Base-by-base conservation (phyloP, 2,329 filamentous ascomycete species). In the Alternaria burnsii region DNA sequence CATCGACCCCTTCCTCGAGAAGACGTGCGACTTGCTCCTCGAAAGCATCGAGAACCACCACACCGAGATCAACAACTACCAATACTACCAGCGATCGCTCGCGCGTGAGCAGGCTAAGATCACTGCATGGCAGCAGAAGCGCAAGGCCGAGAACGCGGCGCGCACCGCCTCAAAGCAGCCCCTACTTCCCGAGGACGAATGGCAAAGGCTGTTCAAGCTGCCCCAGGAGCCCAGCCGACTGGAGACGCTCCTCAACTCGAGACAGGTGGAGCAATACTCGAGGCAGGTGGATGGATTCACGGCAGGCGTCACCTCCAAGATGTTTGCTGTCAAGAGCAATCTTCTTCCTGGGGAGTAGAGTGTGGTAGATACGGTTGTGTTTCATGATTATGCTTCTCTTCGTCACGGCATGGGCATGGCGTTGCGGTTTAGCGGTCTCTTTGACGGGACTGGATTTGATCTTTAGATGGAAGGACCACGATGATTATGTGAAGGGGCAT, bases 11-110 rank as follows among this genome's bases (percentile, higher is more conserved):
- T 97, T 96, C 86, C 89, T 99, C 48, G 94, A 98, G 86, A 97
- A 97, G 88, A 97, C 94, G 53, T 97, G 93, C 83, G 94, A 99
- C 78, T 88, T 97, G 70, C 88, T 99, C 58, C 89, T 98, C 65
- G 95, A 99, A 77, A 93, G 91, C 84, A 97, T 99, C 79, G 95
- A 99, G 85, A 91, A 91, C 57, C 95, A 99, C 85, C 95, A 98
- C 84, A 97, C 94, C 62, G 95, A 99, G 82, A 91, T 97, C 79
- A 98, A 98, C 88, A 99, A 99, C 87, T 95, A 96, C 84, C 94
- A 97, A 81, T 92, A 91, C 87, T 97, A 97, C 85, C 93, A 97
- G 83, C 89, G 95, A 75, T 93, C 96, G 76, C 86, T 98, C 59
- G 91, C 90, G 55, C 92, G 95, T 72, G 95, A 99, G 84, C 95